Percentiles rank a stretch among this genome's conserved stretches.
Conservation (phyloP, 202 grass and related monocot genomes). For the Eragrostis tef region DNA sequence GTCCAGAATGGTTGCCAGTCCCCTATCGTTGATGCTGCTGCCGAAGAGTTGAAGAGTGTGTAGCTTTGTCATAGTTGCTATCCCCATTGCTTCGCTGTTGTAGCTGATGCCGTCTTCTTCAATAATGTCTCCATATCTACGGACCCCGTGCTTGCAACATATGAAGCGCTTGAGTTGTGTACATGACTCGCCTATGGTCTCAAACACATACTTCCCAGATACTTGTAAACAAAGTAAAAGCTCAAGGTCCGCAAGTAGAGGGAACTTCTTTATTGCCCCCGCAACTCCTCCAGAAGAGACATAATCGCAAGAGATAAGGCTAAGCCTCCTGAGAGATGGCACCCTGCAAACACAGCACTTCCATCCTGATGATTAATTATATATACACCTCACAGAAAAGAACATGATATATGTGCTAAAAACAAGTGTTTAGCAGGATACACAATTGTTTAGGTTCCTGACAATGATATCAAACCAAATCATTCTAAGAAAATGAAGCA, state of each 20-base stretch:
- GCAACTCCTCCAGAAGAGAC: neutral
- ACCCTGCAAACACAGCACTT: slow-evolving; percentile 13
- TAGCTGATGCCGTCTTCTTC: neutral
- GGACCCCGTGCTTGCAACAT: neutral
- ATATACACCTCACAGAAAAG: too few species aligned
- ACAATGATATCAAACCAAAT: too few species aligned
- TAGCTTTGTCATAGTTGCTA: slow-evolving; percentile 27
- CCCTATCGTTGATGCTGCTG: slow-evolving; percentile 36
- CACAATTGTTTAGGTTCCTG: too few species aligned
- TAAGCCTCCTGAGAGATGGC: slow-evolving; percentile 29
- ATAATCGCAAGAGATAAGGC: slow-evolving; percentile 3
- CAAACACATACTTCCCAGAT: slow-evolving; percentile 3
- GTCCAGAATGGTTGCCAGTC: slow-evolving; percentile 48
- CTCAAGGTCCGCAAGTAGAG: slow-evolving; percentile 23
- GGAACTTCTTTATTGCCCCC: slow-evolving; percentile 23
- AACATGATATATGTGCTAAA: too few species aligned
- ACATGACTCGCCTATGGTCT: slow-evolving; percentile 17
- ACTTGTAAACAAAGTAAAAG: slow-evolving; percentile 33
- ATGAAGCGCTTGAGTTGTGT: slow-evolving; percentile 32
- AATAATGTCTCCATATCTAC: neutral
- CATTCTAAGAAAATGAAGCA: neutral
- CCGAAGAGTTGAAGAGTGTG: slow-evolving; percentile 35
- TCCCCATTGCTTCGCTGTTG: neutral
- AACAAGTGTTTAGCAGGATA: too few species aligned
- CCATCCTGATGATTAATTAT: too few species aligned